Conservation (phyloP, 2,329 filamentous ascomycete species). For the Tolypocladium capitatum region DNA sequence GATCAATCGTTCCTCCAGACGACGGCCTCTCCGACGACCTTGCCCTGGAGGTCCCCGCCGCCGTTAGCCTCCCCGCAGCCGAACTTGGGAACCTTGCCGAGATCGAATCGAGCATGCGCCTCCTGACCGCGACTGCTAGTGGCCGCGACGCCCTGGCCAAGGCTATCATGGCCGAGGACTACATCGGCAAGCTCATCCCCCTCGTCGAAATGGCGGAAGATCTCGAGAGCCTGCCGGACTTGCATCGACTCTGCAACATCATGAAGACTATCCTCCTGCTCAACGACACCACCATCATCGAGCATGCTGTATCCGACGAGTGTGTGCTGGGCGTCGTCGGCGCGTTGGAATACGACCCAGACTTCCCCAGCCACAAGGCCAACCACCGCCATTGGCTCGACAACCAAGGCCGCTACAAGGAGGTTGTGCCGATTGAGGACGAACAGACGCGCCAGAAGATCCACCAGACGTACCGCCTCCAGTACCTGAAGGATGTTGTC, state of each 20-base stretch:
- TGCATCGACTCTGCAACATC: conserved; percentile 91
- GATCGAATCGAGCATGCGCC: conserved; percentile 72
- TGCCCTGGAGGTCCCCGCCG: conserved; percentile 56
- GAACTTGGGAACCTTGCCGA: conserved; percentile 73
- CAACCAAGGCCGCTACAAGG: conserved; percentile 82
- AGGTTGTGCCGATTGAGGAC: conserved; percentile 88
- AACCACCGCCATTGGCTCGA: conserved; percentile 91
- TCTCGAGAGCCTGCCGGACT: conserved; percentile 70
- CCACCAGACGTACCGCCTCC: conserved; percentile 86
- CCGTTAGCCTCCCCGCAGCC: conserved; percentile 63
- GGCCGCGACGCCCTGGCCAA: conserved; percentile 82
- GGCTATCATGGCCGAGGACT: conserved; percentile 72
- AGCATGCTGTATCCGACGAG: conserved; percentile 81
- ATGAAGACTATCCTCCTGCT: conserved; percentile 93
- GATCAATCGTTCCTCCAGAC: conserved; percentile 32
- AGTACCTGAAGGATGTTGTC: conserved; percentile 97
- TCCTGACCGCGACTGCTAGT: conserved; percentile 57
- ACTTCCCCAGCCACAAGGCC: conserved; percentile 94
- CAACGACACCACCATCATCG: conserved; percentile 90
- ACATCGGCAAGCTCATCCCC: conserved; percentile 75
- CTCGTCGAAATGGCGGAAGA: conserved; percentile 83
- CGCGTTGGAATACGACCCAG: conserved; percentile 92
- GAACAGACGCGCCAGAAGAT: conserved; percentile 75
- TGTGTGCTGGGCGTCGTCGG: conserved; percentile 87
- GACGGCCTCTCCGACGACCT: conserved; percentile 81